phyloP scores from a whole-genome alignment of 805 yeast species.

The Martiniozyma abietophila region DNA sequence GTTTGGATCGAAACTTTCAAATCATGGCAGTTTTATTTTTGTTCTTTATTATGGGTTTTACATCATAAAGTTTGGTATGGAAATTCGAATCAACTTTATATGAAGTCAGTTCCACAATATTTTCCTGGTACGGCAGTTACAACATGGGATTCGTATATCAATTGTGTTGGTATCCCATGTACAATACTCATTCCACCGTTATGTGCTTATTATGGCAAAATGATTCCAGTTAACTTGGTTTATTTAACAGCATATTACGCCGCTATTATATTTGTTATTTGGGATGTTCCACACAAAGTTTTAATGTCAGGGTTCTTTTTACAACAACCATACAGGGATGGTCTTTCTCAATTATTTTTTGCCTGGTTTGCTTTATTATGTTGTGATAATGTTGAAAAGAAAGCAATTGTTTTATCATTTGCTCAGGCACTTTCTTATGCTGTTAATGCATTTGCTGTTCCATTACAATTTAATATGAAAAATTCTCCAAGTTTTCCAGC shows the following conservation, averaged over 20 bases:
- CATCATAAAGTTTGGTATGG: constrained; percentile 29
- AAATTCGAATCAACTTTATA: constrained; percentile 21
- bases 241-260: constrained; percentile 9
- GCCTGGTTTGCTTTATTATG: constrained; percentile 17
- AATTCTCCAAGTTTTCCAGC: constrained; percentile 12
- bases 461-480: constrained; percentile 14
- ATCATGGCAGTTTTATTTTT: constrained; percentile 31
- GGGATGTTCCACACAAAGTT: constrained; percentile 10
- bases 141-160: constrained; percentile 13
- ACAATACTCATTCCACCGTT: constrained; percentile 27
- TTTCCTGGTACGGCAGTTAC: constrained; percentile 13
- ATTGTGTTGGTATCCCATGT: constrained; percentile 12
- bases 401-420: constrained; percentile 14
- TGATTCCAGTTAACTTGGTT: constrained; percentile 7
- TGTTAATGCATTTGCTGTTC: constrained; percentile 16
- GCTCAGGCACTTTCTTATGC: constrained; percentile 15
- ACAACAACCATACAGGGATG: constrained; percentile 8
- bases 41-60: constrained; percentile 16
- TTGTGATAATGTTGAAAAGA: constrained; percentile 17
- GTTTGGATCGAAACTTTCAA: constrained; percentile 34
- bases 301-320: constrained; percentile 38
- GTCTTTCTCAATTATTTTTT: constrained; percentile 15
- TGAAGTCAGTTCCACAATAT: constrained; percentile 12
- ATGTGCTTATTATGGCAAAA: constrained; percentile 30
- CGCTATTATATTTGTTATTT: constrained; percentile 10